Evolutionary conservation across 495 filamentous ascomycete species (phyloP).

Genomic region (Talaromyces liani): DNA sequence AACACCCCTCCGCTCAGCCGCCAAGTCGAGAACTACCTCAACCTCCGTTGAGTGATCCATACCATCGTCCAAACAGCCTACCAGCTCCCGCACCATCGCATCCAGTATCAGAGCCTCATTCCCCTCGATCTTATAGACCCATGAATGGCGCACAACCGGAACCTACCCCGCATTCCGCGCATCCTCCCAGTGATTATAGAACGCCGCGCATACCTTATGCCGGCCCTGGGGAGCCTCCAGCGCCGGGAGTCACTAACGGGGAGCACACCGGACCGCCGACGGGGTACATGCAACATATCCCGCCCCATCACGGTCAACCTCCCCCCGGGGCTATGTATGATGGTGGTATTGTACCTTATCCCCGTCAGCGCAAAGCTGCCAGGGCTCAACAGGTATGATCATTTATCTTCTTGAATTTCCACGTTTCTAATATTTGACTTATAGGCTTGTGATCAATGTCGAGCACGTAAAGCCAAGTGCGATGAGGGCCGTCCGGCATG

Average conservation of each 20-base stretch:
- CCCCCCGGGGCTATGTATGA: constrained; percentile 27
- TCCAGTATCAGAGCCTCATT: constrained; percentile 20
- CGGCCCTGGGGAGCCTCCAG: constrained; percentile 20
- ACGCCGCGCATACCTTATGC: constrained; percentile 26
- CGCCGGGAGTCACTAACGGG: constrained; percentile 13
- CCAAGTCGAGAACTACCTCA: constrained; percentile 36
- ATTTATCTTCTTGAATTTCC: neutral
- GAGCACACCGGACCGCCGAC: constrained; percentile 20
- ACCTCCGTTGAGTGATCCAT: constrained; percentile 28
- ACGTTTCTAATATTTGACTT: neutral
- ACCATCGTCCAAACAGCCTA: constrained; percentile 27
- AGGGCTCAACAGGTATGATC: constrained; percentile 34
- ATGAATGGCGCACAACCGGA: constrained; percentile 34
- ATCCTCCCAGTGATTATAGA: constrained; percentile 25
- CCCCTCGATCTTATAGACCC: constrained; percentile 23
- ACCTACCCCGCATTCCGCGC: constrained; percentile 24
- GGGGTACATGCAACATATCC: constrained; percentile 7
- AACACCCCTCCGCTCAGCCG: constrained; percentile 19
- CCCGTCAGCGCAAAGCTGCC: constrained; percentile 34
- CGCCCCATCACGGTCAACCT: constrained; percentile 17
- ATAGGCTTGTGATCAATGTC: constrained; percentile 55
- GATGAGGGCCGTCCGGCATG: constrained; percentile 53
- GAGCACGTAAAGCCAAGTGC: constrained; percentile 56
- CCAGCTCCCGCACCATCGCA: constrained; percentile 20
- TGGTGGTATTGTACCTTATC: constrained; percentile 25